Conservation (phyloP, 768 basidiomycete species). For the Mycena kentingensis region DNA sequence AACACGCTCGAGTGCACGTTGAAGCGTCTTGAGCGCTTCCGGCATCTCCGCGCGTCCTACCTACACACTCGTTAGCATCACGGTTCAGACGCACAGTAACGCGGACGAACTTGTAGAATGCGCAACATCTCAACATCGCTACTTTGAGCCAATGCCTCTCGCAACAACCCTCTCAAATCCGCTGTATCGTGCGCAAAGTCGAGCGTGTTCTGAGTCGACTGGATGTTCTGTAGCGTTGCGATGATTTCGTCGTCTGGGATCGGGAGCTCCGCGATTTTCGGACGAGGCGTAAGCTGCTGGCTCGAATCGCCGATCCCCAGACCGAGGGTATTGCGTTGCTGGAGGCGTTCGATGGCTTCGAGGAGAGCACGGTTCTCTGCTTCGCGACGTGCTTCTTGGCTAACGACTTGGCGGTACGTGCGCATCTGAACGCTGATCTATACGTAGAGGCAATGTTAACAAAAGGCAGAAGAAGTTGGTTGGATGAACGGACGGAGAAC, state of each 20-base stretch:
- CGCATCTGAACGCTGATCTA: conserved; percentile 54
- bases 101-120: conserved; percentile 49
- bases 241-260: background rate
- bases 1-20: conserved; percentile 60
- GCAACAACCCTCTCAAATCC: conserved; percentile 61
- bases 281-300: conserved; percentile 50
- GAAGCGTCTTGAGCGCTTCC: conserved; percentile 80
- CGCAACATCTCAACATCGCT: conserved; percentile 66
- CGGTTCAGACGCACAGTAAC: background rate
- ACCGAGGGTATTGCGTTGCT: conserved; percentile 1
- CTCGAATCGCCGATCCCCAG: conserved; percentile 55
- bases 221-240: background rate
- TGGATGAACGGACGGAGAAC: conserved; percentile 45
- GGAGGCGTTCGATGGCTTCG: conserved; percentile 29
- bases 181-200: conserved; percentile 48
- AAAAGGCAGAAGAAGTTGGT: conserved; percentile 19
- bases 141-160: conserved; percentile 53
- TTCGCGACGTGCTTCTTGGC: conserved; percentile 37
- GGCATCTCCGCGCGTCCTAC: conserved; percentile 70
- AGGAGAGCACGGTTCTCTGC: conserved; percentile 40
- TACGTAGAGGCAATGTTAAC: background rate
- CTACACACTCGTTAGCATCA: conserved; percentile 13
- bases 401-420: conserved; percentile 53
- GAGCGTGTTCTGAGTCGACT: background rate
- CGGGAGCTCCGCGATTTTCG: background rate